Conservation (phyloP, 257 asterid genomes). For the Salvia rosmarinus region DNA sequence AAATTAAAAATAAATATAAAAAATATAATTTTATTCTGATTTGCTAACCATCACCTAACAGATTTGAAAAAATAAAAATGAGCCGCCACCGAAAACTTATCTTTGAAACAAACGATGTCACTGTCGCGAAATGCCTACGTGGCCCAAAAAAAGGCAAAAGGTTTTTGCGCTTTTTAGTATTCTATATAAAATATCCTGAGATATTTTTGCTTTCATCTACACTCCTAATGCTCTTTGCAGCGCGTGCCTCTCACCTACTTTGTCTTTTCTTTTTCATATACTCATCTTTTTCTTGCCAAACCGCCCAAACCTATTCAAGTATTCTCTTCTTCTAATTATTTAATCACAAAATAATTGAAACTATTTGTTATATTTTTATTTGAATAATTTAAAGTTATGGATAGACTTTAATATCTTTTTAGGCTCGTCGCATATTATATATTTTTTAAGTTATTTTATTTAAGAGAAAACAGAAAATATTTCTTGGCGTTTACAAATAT, state of each 20-base stretch:
- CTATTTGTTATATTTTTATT: neutral
- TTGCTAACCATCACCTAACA: too few relatives aligned
- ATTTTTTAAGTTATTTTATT: too few relatives aligned
- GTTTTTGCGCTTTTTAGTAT: conserved; percentile 36
- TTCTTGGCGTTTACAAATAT: too few relatives aligned
- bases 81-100: too few relatives aligned
- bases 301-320: neutral
- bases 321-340: neutral
- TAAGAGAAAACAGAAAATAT: too few relatives aligned
- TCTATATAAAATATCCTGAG: conserved; percentile 28
- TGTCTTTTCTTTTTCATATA: neutral
- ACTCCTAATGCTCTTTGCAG: conserved; percentile 6
- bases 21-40: too few relatives aligned
- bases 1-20: too few relatives aligned
- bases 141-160: conserved; percentile 27
- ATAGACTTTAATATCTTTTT: too few relatives aligned
- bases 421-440: too few relatives aligned
- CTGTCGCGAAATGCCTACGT: conserved; percentile 11
- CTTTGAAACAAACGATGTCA: conserved; percentile 3
- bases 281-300: neutral
- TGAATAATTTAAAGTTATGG: too few relatives aligned
- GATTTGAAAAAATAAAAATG: too few relatives aligned
- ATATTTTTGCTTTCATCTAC: conserved; percentile 22
- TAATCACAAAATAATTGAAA: neutral
- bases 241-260: conserved; percentile 24